Percentiles rank a stretch among this genome's conserved stretches.
Conservation (phyloP, 805 yeast species). For the Pichia scutulata region DNA sequence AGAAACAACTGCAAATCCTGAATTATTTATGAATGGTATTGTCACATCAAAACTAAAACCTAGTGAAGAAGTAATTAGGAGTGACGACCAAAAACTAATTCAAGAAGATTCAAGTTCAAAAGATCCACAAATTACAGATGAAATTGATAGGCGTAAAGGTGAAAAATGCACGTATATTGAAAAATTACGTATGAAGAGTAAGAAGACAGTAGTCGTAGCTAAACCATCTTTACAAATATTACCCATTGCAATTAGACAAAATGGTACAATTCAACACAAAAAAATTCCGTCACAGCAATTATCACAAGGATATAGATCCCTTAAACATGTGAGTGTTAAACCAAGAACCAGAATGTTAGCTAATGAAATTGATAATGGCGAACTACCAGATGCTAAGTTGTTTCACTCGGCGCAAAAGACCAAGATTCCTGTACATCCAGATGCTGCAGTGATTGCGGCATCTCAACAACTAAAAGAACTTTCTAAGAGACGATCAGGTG, state of each 20-base stretch:
- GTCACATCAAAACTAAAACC: background rate
- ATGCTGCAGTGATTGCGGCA: slow-evolving; percentile 26
- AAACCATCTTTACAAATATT: slow-evolving; percentile 33
- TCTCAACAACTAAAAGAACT: slow-evolving; percentile 25
- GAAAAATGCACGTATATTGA: slow-evolving; percentile 43
- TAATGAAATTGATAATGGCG: slow-evolving; percentile 66
- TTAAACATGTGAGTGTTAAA: slow-evolving; percentile 55
- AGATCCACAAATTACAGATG: background rate
- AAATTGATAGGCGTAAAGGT: slow-evolving; percentile 32
- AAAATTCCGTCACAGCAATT: slow-evolving; percentile 24
- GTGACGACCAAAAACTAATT: slow-evolving; percentile 1
- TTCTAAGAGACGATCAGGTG: slow-evolving; percentile 7
- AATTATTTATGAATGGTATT: slow-evolving; percentile 18
- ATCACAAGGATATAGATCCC: slow-evolving; percentile 23
- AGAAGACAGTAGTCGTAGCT: background rate
- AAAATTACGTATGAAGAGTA: slow-evolving; percentile 9
- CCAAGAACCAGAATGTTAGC: slow-evolving; percentile 67
- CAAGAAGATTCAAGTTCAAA: background rate
- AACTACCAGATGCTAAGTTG: slow-evolving; percentile 30
- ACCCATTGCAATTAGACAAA: slow-evolving; percentile 44
- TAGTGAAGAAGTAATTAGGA: background rate
- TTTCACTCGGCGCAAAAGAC: slow-evolving; percentile 23
- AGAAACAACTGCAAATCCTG: slow-evolving; percentile 26
- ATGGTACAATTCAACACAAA: slow-evolving; percentile 25
- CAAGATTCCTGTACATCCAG: slow-evolving; percentile 26